Evolutionary conservation across 495 filamentous ascomycete genomes (phyloP), one percentile per base, ranked within the genome.

Genomic region (Podospora sp.): DNA sequence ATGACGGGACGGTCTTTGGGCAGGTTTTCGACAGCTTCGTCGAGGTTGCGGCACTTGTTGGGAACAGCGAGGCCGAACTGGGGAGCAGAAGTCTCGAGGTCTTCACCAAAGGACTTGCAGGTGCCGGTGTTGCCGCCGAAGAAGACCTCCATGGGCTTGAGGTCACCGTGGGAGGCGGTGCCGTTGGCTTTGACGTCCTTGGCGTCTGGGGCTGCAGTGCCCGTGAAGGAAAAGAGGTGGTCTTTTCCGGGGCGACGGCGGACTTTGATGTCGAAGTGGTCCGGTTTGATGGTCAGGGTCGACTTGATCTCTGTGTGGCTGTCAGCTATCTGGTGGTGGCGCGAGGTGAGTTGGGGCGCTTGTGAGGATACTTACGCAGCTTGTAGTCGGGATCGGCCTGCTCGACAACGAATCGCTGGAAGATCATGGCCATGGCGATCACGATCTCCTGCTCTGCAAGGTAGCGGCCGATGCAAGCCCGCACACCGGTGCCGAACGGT

Each of bases 111-210:
- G 0, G 84, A 81, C 69, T 90, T 86, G 69, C 89, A 92, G 3
- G 89, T 92, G 0, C 89, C 89, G 6, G 84, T 84, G 62, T 92
- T 91, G 0, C 83, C 86, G 22, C 89, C 89, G 67, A 85, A 92
- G 35, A 87, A 82, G 21, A 92, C 85, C 22, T 81, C 75, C 75
- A 92, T 81, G 6, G 69, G 65, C 49, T 72, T 73, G 40, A 67
- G 53, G 21, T 56, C 36, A 21, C 49, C 40, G 64, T 67, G 40
- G 27, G 22, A 24, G 64, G 29, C 8, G 3, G 29, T 33, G 29
- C 29, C 29, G 29, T 33, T 33, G 29, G 29, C 8, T 33, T 33
- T 33, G 29, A 8, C 60, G 4, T 57, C 21, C 40, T 65, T 62
- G 0, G 63, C 12, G 0, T 52, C 18, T 8, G 65, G 65, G 2